These are phyloP conservation scores for Aphanomyces astaci DNA, from an alignment of 352 stramenopile species.

Conservation along the genomic window DNA sequence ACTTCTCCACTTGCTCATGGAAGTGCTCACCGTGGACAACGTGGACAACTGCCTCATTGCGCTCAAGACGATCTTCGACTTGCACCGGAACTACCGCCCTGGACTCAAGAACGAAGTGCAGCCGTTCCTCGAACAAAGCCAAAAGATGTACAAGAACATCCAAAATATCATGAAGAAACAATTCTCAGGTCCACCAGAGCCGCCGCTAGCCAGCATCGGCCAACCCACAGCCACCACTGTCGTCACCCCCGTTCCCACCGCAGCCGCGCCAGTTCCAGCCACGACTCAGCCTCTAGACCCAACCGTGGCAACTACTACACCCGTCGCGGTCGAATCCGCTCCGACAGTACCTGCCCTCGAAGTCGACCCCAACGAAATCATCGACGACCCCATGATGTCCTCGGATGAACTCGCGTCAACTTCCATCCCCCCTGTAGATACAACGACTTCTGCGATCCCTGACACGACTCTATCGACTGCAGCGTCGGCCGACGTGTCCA, in stretches of 20 bases:
- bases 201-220: conserved; percentile 8
- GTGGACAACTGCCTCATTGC: conserved; percentile 95
- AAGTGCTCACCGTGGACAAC: conserved; percentile 92
- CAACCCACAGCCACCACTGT: conserved; percentile 4
- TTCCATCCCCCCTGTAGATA: background rate
- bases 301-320: background rate
- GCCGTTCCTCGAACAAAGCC: conserved; percentile 78
- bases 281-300: background rate
- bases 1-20: conserved; percentile 88
- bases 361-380: background rate
- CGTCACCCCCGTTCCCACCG: background rate
- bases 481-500: too few species aligned
- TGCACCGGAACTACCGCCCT: conserved; percentile 94
- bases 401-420: background rate
- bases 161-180: conserved; percentile 78
- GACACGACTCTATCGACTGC: background rate
- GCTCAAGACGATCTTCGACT: conserved; percentile 94
- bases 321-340: background rate
- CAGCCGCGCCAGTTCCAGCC: background rate
- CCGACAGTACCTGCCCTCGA: background rate
- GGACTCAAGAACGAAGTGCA: conserved; percentile 87
- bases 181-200: conserved; percentile 51
- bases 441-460: background rate
- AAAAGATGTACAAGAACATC: conserved; percentile 88
- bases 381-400: background rate